Conservation (phyloP, 1,139 yeast species). For the Magnusiomyces clavatus region DNA sequence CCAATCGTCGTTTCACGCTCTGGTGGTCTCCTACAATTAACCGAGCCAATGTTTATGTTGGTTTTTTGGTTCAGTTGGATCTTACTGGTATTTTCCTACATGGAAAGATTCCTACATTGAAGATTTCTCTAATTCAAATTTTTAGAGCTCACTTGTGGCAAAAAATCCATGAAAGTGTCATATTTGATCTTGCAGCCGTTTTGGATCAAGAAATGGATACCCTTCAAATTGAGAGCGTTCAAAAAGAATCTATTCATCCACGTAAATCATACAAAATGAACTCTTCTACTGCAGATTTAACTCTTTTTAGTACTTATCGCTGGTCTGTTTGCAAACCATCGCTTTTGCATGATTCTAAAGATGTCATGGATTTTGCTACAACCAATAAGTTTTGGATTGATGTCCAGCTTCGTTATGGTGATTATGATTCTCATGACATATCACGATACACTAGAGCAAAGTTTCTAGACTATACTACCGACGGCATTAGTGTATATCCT, state of each 20-base stretch:
- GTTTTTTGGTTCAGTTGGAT: slow-evolving; percentile 92
- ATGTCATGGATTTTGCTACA: slow-evolving; percentile 35
- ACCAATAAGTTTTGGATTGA: slow-evolving; percentile 89
- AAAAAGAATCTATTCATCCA: slow-evolving; percentile 91
- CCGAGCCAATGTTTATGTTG: slow-evolving; percentile 96
- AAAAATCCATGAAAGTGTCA: slow-evolving; percentile 92
- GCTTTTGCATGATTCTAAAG: slow-evolving; percentile 43
- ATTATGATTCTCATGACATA: slow-evolving; percentile 94
- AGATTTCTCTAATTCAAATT: slow-evolving; percentile 90
- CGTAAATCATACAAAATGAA: slow-evolving; percentile 96
- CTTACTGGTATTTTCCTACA: slow-evolving; percentile 94
- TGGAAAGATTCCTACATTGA: slow-evolving; percentile 95
- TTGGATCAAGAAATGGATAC: slow-evolving; percentile 82
- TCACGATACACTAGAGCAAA: slow-evolving; percentile 91
- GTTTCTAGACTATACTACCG: slow-evolving; percentile 86
- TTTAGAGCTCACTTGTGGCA: slow-evolving; percentile 99
- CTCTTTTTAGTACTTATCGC: slow-evolving; percentile 62
- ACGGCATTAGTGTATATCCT: slow-evolving; percentile 78
- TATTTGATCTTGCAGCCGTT: slow-evolving; percentile 88
- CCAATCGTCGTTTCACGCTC: slow-evolving; percentile 90
- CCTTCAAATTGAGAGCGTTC: slow-evolving; percentile 76
- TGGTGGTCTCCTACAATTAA: slow-evolving; percentile 99
- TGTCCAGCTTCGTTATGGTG: slow-evolving; percentile 92
- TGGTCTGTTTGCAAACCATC: slow-evolving; percentile 89
- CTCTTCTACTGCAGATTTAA: slow-evolving; percentile 88